Evolutionary conservation across 2,329 filamentous ascomycete genomes (phyloP).

Genomic region (Phaeosphaeria sp.): DNA sequence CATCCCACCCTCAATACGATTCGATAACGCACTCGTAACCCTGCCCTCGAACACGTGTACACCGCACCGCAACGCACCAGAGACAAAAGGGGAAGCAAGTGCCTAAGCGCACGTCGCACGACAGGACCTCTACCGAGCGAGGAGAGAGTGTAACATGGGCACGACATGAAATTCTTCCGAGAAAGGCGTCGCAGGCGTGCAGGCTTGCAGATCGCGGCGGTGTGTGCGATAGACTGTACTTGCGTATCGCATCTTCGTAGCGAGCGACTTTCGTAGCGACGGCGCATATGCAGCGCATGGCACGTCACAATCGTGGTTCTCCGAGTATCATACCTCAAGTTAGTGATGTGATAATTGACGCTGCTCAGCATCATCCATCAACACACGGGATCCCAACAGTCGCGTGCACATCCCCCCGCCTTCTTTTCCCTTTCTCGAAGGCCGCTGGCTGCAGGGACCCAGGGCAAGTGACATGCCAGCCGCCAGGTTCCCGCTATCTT

Average conservation of each 20-base stretch:
- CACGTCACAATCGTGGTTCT: too few relatives aligned
- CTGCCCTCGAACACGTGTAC: slow-evolving; percentile 11
- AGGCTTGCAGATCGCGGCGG: neutral
- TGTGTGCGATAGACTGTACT: too few relatives aligned
- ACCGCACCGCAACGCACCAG: slow-evolving; percentile 1
- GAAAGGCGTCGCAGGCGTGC: neutral
- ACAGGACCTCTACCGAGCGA: neutral
- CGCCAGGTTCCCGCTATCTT: too few relatives aligned
- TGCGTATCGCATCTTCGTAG: too few relatives aligned
- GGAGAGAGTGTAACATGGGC: neutral
- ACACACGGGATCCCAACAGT: too few relatives aligned
- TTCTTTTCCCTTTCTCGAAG: neutral
- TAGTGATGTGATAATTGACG: neutral
- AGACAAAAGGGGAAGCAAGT: slow-evolving; percentile 1
- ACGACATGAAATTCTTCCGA: slow-evolving; percentile 2
- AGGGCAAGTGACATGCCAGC: neutral
- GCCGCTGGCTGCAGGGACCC: too few relatives aligned
- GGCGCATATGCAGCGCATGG: too few relatives aligned
- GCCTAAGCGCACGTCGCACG: neutral
- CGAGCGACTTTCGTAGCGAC: too few relatives aligned
- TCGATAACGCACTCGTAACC: slow-evolving; percentile 11
- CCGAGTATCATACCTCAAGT: too few relatives aligned
- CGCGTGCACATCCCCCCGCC: neutral
- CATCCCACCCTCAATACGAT: neutral
- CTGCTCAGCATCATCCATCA: too few relatives aligned